Evolutionary conservation across 2,329 filamentous ascomycete species (phyloP).

Genomic region (Biscogniauxia marginata): DNA sequence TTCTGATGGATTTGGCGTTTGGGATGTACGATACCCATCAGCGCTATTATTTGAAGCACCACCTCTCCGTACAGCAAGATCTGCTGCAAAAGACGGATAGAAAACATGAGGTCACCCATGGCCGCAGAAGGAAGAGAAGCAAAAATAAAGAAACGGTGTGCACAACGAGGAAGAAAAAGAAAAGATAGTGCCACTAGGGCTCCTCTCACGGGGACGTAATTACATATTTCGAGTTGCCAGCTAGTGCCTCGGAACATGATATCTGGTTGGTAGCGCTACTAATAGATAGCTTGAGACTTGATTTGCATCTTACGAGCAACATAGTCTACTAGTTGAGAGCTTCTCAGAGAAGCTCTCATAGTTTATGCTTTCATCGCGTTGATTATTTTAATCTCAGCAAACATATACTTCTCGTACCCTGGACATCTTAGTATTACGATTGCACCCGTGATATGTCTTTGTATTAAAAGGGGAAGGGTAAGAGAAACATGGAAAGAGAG

Average conservation of each 20-base stretch:
- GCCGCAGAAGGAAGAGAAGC: background rate
- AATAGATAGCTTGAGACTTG: background rate
- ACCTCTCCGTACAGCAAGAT: no score
- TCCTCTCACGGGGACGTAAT: background rate
- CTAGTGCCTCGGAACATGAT: background rate
- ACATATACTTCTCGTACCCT: no score
- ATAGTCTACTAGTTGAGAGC: background rate
- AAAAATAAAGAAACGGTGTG: background rate
- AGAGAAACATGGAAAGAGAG: no score
- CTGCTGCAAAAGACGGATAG: background rate
- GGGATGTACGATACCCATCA: constrained; percentile 20
- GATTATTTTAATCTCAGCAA: background rate
- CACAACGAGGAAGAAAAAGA: background rate
- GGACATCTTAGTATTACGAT: no score
- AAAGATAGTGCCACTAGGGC: background rate
- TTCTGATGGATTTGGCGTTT: constrained; percentile 15
- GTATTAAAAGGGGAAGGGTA: no score
- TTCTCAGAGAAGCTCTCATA: background rate
- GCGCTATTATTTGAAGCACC: constrained; percentile 11
- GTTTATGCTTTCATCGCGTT: background rate
- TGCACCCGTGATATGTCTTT: no score
- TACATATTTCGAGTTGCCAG: background rate
- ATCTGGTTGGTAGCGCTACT: background rate
- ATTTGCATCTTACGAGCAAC: background rate
- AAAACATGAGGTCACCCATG: background rate